Percentiles rank a stretch among this genome's conserved stretches.
Evolutionary conservation across 257 asterid species (phyloP).

Genomic region (Fraxinus americana): DNA sequence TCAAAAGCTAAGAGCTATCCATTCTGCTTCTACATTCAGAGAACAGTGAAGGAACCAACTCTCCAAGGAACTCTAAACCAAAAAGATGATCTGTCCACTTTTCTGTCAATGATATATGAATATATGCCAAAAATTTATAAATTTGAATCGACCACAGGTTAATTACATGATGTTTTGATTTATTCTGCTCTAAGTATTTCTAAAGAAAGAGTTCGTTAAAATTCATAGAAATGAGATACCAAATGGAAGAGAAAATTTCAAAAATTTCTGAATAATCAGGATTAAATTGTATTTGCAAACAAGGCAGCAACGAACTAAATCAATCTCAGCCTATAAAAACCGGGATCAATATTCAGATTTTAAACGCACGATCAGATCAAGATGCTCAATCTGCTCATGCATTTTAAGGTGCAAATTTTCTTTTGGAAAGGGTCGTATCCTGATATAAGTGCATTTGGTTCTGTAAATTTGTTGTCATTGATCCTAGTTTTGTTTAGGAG

Average conservation of each 20-base stretch:
- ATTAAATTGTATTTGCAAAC: too few relatives aligned
- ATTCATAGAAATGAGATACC: not conserved
- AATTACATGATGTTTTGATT: too few relatives aligned
- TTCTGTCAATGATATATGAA: too few relatives aligned
- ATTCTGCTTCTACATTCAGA: not conserved
- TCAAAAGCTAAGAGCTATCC: constrained; percentile 18
- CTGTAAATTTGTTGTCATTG: not conserved
- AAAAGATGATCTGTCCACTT: constrained; percentile 16
- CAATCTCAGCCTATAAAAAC: not conserved
- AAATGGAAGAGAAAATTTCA: not conserved
- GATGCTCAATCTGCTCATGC: not conserved
- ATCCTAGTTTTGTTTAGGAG: not conserved
- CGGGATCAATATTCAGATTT: not conserved
- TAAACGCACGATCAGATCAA: not conserved
- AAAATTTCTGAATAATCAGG: too few relatives aligned
- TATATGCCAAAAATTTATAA: not conserved
- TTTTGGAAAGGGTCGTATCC: not conserved
- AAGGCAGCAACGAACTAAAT: not conserved
- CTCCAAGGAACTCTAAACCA: not conserved
- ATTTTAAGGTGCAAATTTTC: too few relatives aligned
- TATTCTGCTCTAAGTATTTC: too few relatives aligned
- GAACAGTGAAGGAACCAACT: not conserved
- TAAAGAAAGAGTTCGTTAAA: too few relatives aligned
- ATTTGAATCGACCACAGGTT: not conserved
- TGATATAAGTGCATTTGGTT: not conserved